phyloP scores from a whole-genome alignment of 2,329 filamentous ascomycete species.

The Elsinoe arachidis region DNA sequence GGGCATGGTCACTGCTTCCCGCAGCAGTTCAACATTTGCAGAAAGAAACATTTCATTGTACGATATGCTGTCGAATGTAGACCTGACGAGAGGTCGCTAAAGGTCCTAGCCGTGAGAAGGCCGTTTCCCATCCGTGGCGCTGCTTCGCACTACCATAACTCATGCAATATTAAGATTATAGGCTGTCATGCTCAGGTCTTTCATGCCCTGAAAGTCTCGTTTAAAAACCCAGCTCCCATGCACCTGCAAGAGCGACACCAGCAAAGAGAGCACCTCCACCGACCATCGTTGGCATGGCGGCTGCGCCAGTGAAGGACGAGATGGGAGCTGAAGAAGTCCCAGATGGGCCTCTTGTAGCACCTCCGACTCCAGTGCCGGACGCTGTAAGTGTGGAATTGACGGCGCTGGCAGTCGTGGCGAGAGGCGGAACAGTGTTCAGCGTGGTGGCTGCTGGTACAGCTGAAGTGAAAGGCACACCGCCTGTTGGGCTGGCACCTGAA shows the following conservation, averaged over 20 bases:
- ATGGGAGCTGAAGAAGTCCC: background rate
- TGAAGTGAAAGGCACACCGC: background rate
- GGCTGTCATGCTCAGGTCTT: background rate
- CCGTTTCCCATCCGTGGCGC: background rate
- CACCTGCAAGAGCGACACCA: background rate
- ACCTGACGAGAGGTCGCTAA: conserved; percentile 1
- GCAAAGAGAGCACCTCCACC: background rate
- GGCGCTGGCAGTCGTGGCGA: background rate
- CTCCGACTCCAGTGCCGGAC: background rate
- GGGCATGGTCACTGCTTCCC: background rate
- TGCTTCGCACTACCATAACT: background rate
- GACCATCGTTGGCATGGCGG: background rate
- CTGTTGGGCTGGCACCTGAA: background rate
- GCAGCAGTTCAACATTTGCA: background rate
- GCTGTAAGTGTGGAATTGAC: background rate
- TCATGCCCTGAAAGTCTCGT: no score
- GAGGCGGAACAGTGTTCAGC: conserved; percentile 4
- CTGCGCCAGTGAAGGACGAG: background rate
- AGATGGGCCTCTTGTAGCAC: background rate
- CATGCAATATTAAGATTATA: background rate
- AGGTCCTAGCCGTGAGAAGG: background rate
- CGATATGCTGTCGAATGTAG: background rate
- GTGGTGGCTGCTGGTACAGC: background rate
- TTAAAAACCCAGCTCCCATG: background rate
- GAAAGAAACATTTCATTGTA: background rate